Evolutionary conservation across 2,329 filamentous ascomycete genomes (phyloP), one percentile per base, ranked within the genome.

Genomic region (Didymellaceae sp.): DNA sequence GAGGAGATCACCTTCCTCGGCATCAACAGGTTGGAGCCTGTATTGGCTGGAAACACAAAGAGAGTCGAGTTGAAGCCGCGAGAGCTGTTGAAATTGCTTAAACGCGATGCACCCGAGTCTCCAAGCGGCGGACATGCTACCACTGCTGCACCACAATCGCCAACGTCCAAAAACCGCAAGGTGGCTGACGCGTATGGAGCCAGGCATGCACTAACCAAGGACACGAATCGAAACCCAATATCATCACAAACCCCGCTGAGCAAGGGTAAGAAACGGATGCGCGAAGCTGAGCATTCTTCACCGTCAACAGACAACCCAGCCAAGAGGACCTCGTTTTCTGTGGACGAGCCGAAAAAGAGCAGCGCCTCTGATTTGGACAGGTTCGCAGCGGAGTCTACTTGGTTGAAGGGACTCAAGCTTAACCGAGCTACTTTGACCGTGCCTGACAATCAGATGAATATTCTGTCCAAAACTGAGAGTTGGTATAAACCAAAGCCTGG

Each of bases 381-480:
- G 21, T 43, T 56, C 7, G 44, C 49, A 0, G 34, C 51, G 13
- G 51, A 56, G 20, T 63, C 60, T 40, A 33, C 57, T 16, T 66
- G 63, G 63, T 65, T 66, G 62, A 57, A 59, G 40, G 60, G 55
- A 5, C 47, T 65, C 9, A 45, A 55, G 6, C 54, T 67, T 43
- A 59, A 59, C 30, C 61, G 57, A 34, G 57, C 57, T 17, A 30
- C 60, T 11, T 38, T 56, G n/a, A 66, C 48, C 22, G 68, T 76
- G 5, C 75, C 79, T 2, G 70, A 65, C 20, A 74, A 80, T 13
- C 85, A 87, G 58, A 62, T 67, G 33, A 58, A 71, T 7, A 69
- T 86, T 5, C 67, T 87, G 1, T 74, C 78, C 5, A 64, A 73
- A 9, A 53, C 69, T 5, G 72, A 77, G 13, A 80, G 63, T 28